Conservation (phyloP, 2,329 filamentous ascomycete genomes). For the Cordyceps fumosorosea region DNA sequence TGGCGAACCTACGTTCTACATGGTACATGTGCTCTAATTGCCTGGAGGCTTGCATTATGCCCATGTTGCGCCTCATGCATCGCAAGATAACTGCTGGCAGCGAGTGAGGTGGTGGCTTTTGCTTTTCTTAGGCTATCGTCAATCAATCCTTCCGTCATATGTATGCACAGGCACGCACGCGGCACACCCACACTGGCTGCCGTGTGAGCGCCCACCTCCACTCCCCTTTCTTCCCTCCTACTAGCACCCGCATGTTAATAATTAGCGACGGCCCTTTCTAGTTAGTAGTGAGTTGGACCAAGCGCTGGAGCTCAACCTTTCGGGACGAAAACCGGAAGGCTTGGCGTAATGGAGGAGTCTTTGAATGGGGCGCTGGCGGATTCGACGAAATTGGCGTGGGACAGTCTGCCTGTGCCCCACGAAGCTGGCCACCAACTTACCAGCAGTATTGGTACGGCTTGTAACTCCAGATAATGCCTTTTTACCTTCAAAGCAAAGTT, state of each 20-base stretch:
- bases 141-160: background rate
- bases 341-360: conserved; percentile 8
- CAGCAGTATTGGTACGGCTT: too few relatives aligned
- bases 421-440: background rate
- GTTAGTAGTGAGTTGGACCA: background rate
- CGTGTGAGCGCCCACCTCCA: background rate
- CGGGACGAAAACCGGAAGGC: conserved; percentile 11
- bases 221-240: background rate
- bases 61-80: background rate
- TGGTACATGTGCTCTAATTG: conserved; percentile 14
- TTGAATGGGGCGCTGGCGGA: conserved; percentile 6
- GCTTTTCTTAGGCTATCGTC: background rate
- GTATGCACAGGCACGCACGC: background rate
- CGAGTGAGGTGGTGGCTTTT: background rate
- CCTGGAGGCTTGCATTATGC: conserved; percentile 7
- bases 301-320: conserved; percentile 4
- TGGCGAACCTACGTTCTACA: background rate
- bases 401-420: conserved; percentile 3
- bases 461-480: too few relatives aligned
- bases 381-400: conserved; percentile 12
- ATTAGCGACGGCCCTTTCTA: background rate
- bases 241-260: background rate
- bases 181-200: background rate
- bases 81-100: background rate
- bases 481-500: too few relatives aligned